These are phyloP conservation scores for Exophiala sp. DNA, from an alignment of 2,329 filamentous ascomycete species.

Conservation along the genomic window DNA sequence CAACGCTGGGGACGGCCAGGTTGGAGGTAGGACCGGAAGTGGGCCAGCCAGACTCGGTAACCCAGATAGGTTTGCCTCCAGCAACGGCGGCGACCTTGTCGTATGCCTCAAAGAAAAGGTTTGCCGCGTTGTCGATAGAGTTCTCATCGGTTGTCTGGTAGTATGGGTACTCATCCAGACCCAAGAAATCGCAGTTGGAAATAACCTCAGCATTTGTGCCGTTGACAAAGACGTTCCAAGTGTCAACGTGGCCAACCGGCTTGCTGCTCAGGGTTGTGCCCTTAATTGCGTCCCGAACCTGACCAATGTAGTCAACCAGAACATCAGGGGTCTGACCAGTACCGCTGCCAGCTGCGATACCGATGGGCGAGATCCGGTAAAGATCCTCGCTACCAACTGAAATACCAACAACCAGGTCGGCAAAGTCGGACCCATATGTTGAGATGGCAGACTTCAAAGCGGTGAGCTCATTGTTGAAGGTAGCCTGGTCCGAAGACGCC, in stretches of 20 bases:
- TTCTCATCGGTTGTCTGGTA: slow-evolving; percentile 45
- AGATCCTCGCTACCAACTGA: slow-evolving; percentile 75
- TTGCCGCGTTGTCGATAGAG: slow-evolving; percentile 48
- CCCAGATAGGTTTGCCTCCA: slow-evolving; percentile 52
- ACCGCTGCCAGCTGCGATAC: slow-evolving; percentile 56
- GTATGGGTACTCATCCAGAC: slow-evolving; percentile 51
- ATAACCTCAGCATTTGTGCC: slow-evolving; percentile 55
- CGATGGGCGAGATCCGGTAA: slow-evolving; percentile 61
- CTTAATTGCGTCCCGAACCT: slow-evolving; percentile 58
- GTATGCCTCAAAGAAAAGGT: slow-evolving; percentile 48
- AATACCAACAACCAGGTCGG: slow-evolving; percentile 64
- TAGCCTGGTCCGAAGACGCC: slow-evolving; percentile 53
- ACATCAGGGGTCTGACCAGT: slow-evolving; percentile 57
- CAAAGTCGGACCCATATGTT: slow-evolving; percentile 59
- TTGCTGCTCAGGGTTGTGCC: slow-evolving; percentile 46
- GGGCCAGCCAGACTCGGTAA: slow-evolving; percentile 64
- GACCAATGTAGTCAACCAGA: slow-evolving; percentile 63
- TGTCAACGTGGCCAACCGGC: slow-evolving; percentile 60
- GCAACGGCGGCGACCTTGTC: slow-evolving; percentile 39
- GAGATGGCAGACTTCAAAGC: slow-evolving; percentile 61
- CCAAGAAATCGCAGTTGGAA: slow-evolving; percentile 58
- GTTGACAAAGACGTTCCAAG: slow-evolving; percentile 58
- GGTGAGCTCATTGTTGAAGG: slow-evolving; percentile 62
- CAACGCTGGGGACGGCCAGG: slow-evolving; percentile 48
- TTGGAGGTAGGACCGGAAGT: slow-evolving; percentile 50